Evolutionary conservation across 768 basidiomycete species (phyloP).

Genomic region (Suillus subalutaceus): DNA sequence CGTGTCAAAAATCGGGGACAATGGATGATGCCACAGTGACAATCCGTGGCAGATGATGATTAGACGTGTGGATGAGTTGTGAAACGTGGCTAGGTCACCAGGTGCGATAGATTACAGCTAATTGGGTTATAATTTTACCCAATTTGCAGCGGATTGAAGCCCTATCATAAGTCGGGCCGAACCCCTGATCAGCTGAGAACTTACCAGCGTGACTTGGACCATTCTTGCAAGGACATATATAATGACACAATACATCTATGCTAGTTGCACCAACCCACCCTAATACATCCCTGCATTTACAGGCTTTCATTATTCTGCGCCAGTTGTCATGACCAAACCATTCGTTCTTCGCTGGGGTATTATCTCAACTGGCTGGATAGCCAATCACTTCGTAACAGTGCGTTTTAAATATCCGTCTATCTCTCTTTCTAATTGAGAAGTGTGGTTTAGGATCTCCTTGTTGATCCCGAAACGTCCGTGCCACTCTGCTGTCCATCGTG

Average conservation of each 20-base stretch:
- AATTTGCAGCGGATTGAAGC: not conserved
- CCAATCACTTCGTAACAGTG: slow-evolving; percentile 69
- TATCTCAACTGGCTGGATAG: slow-evolving; percentile 80
- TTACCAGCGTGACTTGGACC: not conserved
- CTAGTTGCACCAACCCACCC: not conserved
- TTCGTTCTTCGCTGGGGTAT: slow-evolving; percentile 79
- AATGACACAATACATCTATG: not conserved
- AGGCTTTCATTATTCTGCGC: too few species aligned
- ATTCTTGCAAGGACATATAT: not conserved
- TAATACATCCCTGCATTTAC: not conserved
- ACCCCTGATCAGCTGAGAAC: slow-evolving; percentile 7
- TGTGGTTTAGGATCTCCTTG: slow-evolving; percentile 61
- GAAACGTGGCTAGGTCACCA: slow-evolving; percentile 3
- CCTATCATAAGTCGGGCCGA: slow-evolving; percentile 2
- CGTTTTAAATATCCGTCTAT: slow-evolving; percentile 9
- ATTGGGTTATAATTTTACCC: not conserved
- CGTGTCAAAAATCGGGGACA: not conserved
- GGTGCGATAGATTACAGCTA: not conserved
- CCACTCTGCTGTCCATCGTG: slow-evolving; percentile 16
- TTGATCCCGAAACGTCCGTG: slow-evolving; percentile 75
- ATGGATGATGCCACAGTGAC: not conserved
- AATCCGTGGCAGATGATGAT: not conserved
- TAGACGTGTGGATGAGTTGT: not conserved
- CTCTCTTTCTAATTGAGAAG: slow-evolving; percentile 9
- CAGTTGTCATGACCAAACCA: slow-evolving; percentile 29